Base-by-base conservation (phyloP, 495 filamentous ascomycete genomes). In the Talaromyces wortmannii region DNA sequence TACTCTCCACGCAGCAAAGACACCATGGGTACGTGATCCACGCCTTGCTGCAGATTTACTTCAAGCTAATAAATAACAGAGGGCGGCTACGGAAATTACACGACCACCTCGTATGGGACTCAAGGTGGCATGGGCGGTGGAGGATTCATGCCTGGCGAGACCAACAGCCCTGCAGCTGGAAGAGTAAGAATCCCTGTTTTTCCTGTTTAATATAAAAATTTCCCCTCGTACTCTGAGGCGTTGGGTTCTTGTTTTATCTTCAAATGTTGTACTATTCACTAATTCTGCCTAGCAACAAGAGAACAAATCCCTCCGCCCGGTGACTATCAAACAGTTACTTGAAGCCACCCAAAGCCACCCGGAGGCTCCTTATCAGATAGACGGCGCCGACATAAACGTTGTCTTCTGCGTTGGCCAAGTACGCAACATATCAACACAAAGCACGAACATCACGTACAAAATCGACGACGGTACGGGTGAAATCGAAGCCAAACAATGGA, bases 381-480 rank as follows among this genome's bases (percentile, higher is more conserved):
- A 97, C 72, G 83, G 82, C 55, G 67, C 77, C 31, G 85, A 88
- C 61, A 71, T 87, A 43, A 61, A 58, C 48, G 64, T 55, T 72
- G 75, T 97, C 54, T 90, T 87, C 29, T 83, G 97, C 63, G 81
- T 97, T 59, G 95, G 90, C 32, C 92, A 95, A 74, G 86, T 98
- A 42, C 89, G 89, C 63, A 84, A 87, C 67, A 84, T 96, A 69
- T 87, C 83, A 64, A 76, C 79, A n/a, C 90, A 95, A 74, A 78
- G 87, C 48, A 96, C 92, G 53, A 95, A 96, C 75, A 79, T 88
- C 57, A 95, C 88, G 32, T 97, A 95, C 81, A 87, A 83, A 61
- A 72, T 97, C 60, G 95, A 97, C 72, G 94, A 98, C 73, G 94
- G 95, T 69, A 97, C 94, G 0, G 94, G 90, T 55, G 77, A 83